Conservation (phyloP, 2,329 filamentous ascomycete species). For the Bipolaris cookei region DNA sequence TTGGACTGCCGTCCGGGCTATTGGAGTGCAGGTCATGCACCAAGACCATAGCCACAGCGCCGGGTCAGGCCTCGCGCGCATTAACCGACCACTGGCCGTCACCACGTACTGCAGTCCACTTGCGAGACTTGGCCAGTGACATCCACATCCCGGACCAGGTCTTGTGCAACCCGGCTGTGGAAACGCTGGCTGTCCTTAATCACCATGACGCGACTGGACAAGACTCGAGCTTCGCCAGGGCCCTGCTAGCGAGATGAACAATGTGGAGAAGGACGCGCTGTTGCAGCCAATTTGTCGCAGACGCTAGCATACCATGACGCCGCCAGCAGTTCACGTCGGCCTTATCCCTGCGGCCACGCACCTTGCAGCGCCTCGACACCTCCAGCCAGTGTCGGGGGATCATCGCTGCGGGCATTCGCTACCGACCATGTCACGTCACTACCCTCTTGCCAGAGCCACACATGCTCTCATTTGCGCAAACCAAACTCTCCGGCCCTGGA, state of each 20-base stretch:
- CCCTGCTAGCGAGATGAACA: constrained; percentile 48
- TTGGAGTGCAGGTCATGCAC: constrained; percentile 42
- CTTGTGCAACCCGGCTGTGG: constrained; percentile 31
- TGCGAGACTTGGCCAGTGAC: constrained; percentile 22
- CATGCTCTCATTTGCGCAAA: constrained; percentile 20
- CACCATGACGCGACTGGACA: constrained; percentile 37
- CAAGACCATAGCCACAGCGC: constrained; percentile 33
- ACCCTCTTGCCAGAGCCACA: constrained; percentile 5
- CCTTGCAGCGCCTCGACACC: constrained; percentile 13
- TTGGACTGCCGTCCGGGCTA: constrained; percentile 25
- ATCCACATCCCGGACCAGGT: constrained; percentile 25
- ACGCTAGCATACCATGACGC: constrained; percentile 25
- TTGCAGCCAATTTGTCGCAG: constrained; percentile 43
- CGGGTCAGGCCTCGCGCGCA: constrained; percentile 36
- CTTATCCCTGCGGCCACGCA: constrained; percentile 30
- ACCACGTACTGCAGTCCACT: constrained; percentile 22
- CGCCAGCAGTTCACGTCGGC: constrained; percentile 26
- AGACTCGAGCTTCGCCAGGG: constrained; percentile 31
- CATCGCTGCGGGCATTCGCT: constrained; percentile 17
- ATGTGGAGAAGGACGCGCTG: constrained; percentile 47
- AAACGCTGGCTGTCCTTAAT: constrained; percentile 20
- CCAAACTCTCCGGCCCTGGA: constrained; percentile 13
- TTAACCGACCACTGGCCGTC: constrained; percentile 25
- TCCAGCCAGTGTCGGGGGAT: constrained; percentile 14
- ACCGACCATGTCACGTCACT: constrained; percentile 15